Conservation (phyloP, 2,329 filamentous ascomycete species). For the Trichoderma sp. region DNA sequence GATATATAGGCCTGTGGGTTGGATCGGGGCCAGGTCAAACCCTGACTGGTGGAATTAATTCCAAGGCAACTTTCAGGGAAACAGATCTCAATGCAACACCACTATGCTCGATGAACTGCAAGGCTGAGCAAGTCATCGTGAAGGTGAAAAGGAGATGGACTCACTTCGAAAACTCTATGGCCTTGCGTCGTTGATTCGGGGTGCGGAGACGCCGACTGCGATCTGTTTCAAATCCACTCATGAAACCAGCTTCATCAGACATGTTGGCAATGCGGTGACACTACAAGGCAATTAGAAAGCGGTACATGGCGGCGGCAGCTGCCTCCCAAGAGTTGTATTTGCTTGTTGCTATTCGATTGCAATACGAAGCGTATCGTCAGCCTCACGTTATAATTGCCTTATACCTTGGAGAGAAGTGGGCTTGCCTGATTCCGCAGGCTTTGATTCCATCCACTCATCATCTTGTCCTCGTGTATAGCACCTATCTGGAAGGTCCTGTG, state of each 20-base stretch:
- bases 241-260: neutral
- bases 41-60: constrained; percentile 29
- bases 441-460: neutral
- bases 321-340: neutral
- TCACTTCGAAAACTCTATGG: neutral
- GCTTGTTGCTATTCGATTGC: neutral
- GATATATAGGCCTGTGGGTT: neutral
- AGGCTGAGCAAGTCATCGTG: neutral
- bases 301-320: neutral
- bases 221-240: neutral
- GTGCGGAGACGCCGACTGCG: neutral
- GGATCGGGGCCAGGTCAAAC: neutral
- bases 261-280: neutral
- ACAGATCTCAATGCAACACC: constrained; percentile 4
- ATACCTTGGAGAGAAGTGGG: neutral
- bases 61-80: neutral
- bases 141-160: no score
- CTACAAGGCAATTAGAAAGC: neutral
- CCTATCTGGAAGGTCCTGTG: neutral
- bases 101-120: neutral
- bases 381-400: neutral
- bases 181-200: neutral
- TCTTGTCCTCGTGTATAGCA: no score
- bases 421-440: neutral
- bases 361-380: neutral